Conservation (phyloP, 805 yeast species). For the Candida berthetii region DNA sequence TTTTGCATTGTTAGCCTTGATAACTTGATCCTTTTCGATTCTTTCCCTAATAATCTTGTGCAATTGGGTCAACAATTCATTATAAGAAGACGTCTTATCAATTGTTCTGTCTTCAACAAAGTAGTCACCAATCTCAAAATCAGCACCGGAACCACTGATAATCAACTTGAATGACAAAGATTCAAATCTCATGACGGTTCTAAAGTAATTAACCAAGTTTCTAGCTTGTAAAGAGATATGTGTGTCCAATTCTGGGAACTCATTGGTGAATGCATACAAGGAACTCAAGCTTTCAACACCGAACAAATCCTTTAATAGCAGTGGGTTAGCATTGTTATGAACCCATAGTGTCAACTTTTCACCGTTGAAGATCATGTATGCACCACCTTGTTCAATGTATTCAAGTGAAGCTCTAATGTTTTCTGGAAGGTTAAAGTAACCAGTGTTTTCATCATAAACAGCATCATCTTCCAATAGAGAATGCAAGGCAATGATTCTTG, state of each 20-base stretch:
- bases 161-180: conserved; percentile 51
- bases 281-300: conserved; percentile 40
- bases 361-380: conserved; percentile 73
- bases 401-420: conserved; percentile 37
- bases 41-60: conserved; percentile 58
- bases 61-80: conserved; percentile 60
- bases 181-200: conserved; percentile 28
- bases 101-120: conserved; percentile 69
- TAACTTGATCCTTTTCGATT: conserved; percentile 36
- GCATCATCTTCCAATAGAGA: conserved; percentile 54
- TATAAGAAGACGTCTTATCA: conserved; percentile 49
- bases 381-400: conserved; percentile 57
- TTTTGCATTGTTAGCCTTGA: conserved; percentile 9
- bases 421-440: conserved; percentile 41
- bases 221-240: conserved; percentile 64
- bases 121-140: conserved; percentile 40
- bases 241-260: conserved; percentile 67
- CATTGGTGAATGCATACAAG: conserved; percentile 28
- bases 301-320: conserved; percentile 67
- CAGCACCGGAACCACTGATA: conserved; percentile 46
- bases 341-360: conserved; percentile 54
- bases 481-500: conserved; percentile 73
- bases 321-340: conserved; percentile 60
- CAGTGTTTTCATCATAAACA: conserved; percentile 33
- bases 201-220: conserved; percentile 54